Evolutionary conservation across 2,329 filamentous ascomycete genomes (phyloP), one percentile per base, ranked within the genome.

Genomic region (Xylariaceae sp.): DNA sequence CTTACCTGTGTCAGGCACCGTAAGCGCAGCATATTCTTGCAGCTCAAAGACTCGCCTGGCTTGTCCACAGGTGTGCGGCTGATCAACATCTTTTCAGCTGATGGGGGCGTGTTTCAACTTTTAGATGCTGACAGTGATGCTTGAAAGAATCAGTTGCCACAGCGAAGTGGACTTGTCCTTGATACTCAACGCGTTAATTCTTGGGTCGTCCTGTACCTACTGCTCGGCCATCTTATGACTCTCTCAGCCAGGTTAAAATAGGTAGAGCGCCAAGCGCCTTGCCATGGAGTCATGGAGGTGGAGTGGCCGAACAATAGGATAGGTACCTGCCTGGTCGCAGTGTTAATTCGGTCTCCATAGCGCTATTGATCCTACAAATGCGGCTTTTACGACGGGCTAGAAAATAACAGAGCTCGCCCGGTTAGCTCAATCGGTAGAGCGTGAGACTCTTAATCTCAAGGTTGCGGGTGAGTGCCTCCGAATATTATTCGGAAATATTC

Each of bases 361-460:
- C 19, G 19, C 19, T 19, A 19, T 19, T 19, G 19, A 19, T 19
- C 35, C 6, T 48, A 19, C 45, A 32, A 55, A 47, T 41, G 32
- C 34, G 34, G 32, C 12, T 44, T 26, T 46, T 51, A n/a, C 26
- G 19, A 11, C 35, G 5, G 35, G 9, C 6, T 2, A 27, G 26
- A 6, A 2, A 41, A 32, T 47, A 47, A 44, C 6, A 51, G 34
- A 37, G 7, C 9, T n/a, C 48, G 76, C 77, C 77, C 73, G 76
- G 78, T 76, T 84, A 83, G 80, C 80, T 83, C 80, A 84, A 83
- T 83, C 79, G 79, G 80, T 85, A 86, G 83, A 86, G 81, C 82
- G 81, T 85, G 78, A 84, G 82, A 85, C 83, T 86, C 83, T 76
- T 76, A 76, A 78, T 80, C 65, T 68, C 65, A 68, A 68, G 65